Evolutionary conservation across 208 protist genomes (phyloP), one percentile per base, ranked within the genome.

Genomic region (Porcisia deanei): DNA sequence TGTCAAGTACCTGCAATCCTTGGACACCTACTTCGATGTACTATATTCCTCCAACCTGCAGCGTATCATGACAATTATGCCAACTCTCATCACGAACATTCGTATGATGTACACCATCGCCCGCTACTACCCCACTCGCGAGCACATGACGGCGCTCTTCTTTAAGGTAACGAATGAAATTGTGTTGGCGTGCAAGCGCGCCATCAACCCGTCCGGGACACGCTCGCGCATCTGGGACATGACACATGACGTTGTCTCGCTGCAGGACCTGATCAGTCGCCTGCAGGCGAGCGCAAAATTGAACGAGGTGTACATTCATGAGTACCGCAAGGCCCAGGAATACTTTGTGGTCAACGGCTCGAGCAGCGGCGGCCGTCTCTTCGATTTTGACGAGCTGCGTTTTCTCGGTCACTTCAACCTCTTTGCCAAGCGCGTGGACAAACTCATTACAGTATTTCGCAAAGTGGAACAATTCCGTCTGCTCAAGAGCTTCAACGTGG

Each of bases 351-450:
- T 75, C 22, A 89, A 96, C 81, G 87, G 83, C 75, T 52, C 69
- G 37, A 88, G 89, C 54, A 79, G 69, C 73, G 65, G 80, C 58
- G 77, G 78, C 41, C 91, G 90, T 71, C 89, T 95, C 63, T 98
- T 98, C 81, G 87, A 95, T 82, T 98, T 99, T 85, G 95, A 99
- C 82, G 97, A 99, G 83, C 84, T 97, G 39, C 88, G 89, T 71
- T 99, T 99, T 71, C 98, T 99, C 86, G 98, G 98, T 3, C 97
- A 98, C 84, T 99, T 99, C 82, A 98, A 99, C 79, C 88, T 99
- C 69, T 99, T 99, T 76, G 94, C 93, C 71, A 97, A 98, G 83
- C 94, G 99, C 41, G 91, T 99, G 3, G 89, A 99, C 73, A 99
- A 99, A 85, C 89, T 99, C 34, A 93, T 98, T 65, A 95, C 98